Base-by-base conservation (phyloP, 257 asterid species). In the Gentiana straminea region DNA sequence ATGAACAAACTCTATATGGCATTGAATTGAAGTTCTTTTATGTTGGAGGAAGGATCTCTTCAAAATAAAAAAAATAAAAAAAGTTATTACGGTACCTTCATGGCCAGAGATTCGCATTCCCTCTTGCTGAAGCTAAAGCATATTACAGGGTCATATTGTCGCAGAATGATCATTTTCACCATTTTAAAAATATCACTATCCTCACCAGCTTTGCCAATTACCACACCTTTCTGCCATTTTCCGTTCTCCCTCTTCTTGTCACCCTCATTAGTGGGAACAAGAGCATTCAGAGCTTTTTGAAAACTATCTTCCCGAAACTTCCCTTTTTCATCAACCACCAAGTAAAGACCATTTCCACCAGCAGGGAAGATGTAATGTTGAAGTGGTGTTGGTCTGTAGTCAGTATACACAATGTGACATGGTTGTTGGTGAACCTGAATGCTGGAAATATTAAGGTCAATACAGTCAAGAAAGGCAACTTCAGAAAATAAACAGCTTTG, bases 51-150 rank as follows among this genome's bases (percentile, higher is more conserved):
- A 38, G 55, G 46, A 5, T 10, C 46, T 41, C 46, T 41, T 2
- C 5, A 41, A 41, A 41, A 2, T 5, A 41, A 10, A 41, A 41
- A 5, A 5, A 10, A 5, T 0, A 41, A 10, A 1, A 7, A 5
- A 41, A 4, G 46, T 5, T 41, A 5, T 41, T 41, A 7, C 8
- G 5, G 39, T 70, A 92, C 98, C 98, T 92, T 97, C 97, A 92
- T 92, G 33, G 98, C 98, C 57, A 92, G 97, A 58, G 66, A 76
- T 83, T 92, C 98, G 80, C 98, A 92, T 57, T 92, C 98, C 66
- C 95, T 83, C 81, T 92, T 92, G 84, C 98, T 92, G 85, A 92
- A 92, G 75, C 98, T 92, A 77, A 92, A 92, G 68, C 97, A 92
- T 84, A 92, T 88, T 60, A 92, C 95, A 51, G 98, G 98, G 75